Conservation (phyloP, 257 asterid species). For the Primulina eburnea region DNA sequence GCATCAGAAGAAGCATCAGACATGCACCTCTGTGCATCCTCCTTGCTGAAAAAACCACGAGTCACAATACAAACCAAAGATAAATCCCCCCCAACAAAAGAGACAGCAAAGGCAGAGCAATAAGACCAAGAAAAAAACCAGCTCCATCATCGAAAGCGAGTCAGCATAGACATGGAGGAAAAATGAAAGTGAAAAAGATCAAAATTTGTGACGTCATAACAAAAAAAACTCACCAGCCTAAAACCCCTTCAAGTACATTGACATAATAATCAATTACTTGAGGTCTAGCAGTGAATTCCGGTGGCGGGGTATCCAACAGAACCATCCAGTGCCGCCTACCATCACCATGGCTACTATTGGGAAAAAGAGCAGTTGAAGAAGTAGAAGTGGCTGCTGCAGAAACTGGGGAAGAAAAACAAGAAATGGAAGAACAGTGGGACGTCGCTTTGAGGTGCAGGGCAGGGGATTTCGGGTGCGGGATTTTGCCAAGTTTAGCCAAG, state of each 20-base stretch:
- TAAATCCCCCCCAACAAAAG: background rate
- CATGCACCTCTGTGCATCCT: constrained; percentile 80
- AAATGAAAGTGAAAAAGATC: constrained; percentile 2
- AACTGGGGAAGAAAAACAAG: constrained; percentile 28
- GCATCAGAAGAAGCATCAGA: constrained; percentile 67
- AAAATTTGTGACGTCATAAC: background rate
- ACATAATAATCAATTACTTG: constrained; percentile 72
- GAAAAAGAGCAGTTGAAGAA: constrained; percentile 20
- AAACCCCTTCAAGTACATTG: constrained; percentile 50
- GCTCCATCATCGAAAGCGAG: too few species aligned
- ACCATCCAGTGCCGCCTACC: constrained; percentile 70
- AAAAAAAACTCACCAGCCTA: constrained; percentile 53
- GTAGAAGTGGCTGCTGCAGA: constrained; percentile 23
- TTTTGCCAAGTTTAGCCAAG: constrained; percentile 30
- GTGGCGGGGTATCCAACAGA: constrained; percentile 57
- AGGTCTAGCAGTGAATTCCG: constrained; percentile 39
- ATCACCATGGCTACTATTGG: constrained; percentile 5
- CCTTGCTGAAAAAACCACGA: constrained; percentile 42
- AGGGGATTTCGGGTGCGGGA: constrained; percentile 25
- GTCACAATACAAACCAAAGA: background rate
- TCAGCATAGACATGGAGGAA: background rate
- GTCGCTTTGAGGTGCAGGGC: constrained; percentile 23
- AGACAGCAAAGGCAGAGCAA: background rate
- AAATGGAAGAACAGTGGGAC: constrained; percentile 12
- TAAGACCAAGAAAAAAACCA: background rate